Evolutionary conservation across 495 filamentous ascomycete genomes (phyloP).

Genomic region (Hypoxylon fuscum): DNA sequence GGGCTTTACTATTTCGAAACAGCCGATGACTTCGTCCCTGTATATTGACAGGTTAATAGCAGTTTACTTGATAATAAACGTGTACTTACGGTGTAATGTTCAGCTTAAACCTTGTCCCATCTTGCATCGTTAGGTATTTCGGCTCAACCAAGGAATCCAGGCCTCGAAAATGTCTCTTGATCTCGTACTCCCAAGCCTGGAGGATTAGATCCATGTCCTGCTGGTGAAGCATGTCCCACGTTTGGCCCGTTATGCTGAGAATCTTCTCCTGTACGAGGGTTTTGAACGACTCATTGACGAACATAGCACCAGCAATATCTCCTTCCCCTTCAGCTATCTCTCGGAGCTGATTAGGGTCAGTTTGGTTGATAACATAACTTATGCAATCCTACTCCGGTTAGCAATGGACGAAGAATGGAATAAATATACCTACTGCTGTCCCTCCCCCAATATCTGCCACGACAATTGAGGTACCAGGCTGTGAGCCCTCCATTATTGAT

Average conservation of each 20-base stretch:
- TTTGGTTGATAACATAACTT: not conserved
- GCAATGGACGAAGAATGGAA: not conserved
- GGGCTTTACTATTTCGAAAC: too few species aligned
- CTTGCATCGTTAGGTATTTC: too few species aligned
- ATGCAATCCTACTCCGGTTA: not conserved
- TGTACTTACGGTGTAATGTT: too few species aligned
- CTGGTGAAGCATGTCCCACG: not conserved
- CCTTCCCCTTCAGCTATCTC: not conserved
- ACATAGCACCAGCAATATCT: not conserved
- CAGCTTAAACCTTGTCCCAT: too few species aligned
- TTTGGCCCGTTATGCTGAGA: not conserved
- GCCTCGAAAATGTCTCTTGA: not conserved
- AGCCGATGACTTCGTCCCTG: too few species aligned
- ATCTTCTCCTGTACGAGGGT: not conserved
- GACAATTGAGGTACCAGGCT: not conserved
- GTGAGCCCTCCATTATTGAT: too few species aligned
- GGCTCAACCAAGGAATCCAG: too few species aligned
- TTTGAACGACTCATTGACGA: not conserved
- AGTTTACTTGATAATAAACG: too few species aligned
- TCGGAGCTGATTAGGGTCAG: not conserved
- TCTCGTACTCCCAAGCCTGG: not conserved
- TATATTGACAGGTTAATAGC: too few species aligned
- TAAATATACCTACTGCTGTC: not conserved
- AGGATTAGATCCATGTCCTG: not conserved
- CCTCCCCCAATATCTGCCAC: not conserved